These are phyloP conservation scores for Nothopassalora personata DNA, from an alignment of 2,329 filamentous ascomycete species.

Conservation along the genomic window DNA sequence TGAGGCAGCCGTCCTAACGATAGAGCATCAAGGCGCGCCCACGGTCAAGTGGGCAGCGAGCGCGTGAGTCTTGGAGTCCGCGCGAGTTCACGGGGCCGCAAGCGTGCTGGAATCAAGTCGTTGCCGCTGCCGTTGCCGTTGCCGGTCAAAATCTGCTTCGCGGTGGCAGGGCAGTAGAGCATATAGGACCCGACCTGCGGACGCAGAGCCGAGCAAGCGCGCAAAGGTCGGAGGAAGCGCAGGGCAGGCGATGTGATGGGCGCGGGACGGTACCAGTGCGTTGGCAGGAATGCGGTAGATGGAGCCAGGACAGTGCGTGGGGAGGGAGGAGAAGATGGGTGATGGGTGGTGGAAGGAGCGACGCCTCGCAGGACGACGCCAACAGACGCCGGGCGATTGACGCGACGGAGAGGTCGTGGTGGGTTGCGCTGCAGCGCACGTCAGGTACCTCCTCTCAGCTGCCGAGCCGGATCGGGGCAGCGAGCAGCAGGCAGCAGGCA, in stretches of 20 bases:
- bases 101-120: neutral
- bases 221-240: neutral
- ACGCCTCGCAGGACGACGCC: neutral
- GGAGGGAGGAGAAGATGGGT: neutral
- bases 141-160: conserved; percentile 4
- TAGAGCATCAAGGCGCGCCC: conserved; percentile 6
- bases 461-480: neutral
- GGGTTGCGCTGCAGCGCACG: neutral
- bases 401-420: neutral
- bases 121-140: conserved; percentile 5
- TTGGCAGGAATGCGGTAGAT: neutral
- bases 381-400: neutral
- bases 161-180: conserved; percentile 1
- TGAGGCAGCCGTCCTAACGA: neutral
- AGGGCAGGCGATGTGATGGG: neutral
- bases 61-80: conserved; percentile 1
- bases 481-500: no score
- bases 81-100: neutral
- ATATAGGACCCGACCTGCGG: conserved; percentile 4
- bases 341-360: neutral
- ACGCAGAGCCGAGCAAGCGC: neutral
- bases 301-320: neutral
- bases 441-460: neutral
- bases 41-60: conserved; percentile 11
- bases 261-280: neutral